phyloP scores from a whole-genome alignment of 495 filamentous ascomycete species.

The Hypoxylon lenormandii region DNA sequence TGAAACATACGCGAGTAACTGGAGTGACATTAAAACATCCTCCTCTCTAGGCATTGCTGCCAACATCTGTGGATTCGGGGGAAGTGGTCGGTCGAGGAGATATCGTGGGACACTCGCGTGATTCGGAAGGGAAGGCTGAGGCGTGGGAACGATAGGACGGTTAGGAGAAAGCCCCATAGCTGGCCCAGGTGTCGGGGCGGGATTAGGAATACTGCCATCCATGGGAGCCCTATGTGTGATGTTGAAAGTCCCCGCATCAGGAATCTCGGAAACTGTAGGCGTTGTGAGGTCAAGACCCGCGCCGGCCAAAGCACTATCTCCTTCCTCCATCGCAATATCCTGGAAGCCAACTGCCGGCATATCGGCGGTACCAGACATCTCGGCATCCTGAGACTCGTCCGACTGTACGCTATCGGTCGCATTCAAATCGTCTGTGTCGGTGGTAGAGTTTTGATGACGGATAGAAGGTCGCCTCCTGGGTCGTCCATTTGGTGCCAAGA shows the following conservation, averaged over 20 bases:
- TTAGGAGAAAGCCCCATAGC: conserved; percentile 81
- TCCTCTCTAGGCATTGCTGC: conserved; percentile 95
- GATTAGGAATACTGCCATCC: conserved; percentile 87
- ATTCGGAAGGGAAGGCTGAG: conserved; percentile 74
- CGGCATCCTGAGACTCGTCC: conserved; percentile 72
- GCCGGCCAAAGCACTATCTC: conserved; percentile 79
- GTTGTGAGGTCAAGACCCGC: conserved; percentile 79
- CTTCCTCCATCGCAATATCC: conserved; percentile 79
- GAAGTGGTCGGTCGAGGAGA: conserved; percentile 75
- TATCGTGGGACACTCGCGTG: conserved; percentile 74
- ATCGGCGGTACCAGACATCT: conserved; percentile 78
- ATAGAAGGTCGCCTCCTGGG: conserved; percentile 78
- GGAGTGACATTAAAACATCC: conserved; percentile 97
- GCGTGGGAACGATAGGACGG: conserved; percentile 77
- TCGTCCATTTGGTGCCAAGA: conserved; percentile 58
- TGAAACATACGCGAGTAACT: conserved; percentile 95
- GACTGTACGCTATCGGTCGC: conserved; percentile 77
- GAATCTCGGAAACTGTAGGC: conserved; percentile 81
- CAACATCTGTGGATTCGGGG: conserved; percentile 74
- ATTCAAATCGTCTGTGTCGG: conserved; percentile 86
- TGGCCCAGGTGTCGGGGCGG: conserved; percentile 64
- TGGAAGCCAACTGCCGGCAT: conserved; percentile 85
- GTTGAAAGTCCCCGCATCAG: conserved; percentile 90
- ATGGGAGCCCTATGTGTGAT: conserved; percentile 90
- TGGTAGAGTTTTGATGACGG: conserved; percentile 85